Conservation (phyloP, 1,284 basidiomycete species). For the Neotropicomus parvogracilis region DNA sequence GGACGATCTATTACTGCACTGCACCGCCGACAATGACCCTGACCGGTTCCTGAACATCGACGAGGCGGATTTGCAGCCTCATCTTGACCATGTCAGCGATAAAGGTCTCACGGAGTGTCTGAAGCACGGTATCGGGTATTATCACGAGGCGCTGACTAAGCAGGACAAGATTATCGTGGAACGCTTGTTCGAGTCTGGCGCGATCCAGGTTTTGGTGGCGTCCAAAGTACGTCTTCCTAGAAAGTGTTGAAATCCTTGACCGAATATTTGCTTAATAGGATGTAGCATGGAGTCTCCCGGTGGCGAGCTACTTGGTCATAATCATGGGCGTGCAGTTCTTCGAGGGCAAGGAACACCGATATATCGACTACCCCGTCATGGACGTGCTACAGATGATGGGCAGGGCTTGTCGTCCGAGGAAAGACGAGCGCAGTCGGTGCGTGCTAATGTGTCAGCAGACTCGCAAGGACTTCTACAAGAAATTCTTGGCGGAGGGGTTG, state of each 20-base stretch:
- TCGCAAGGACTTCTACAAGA: conserved; percentile 97
- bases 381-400: conserved; percentile 99
- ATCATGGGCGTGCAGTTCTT: conserved; percentile 98
- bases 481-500: conserved; percentile 95
- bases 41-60: conserved; percentile 92
- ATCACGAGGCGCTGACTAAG: too few relatives aligned
- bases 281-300: conserved; percentile 92
- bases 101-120: conserved; percentile 76
- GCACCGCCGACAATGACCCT: conserved; percentile 81
- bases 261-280: too few relatives aligned
- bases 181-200: conserved; percentile 89
- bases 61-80: conserved; percentile 77
- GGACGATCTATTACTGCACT: conserved; percentile 88
- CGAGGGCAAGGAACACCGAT: conserved; percentile 95
- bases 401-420: conserved; percentile 82
- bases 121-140: too few relatives aligned
- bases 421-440: conserved; percentile 86
- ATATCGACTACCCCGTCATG: conserved; percentile 96
- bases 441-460: conserved; percentile 97
- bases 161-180: neutral
- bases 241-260: too few relatives aligned
- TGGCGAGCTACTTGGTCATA: conserved; percentile 94
- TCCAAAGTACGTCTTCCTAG: conserved; percentile 79
- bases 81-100: conserved; percentile 85
- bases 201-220: conserved; percentile 92